Percentiles rank a stretch among this genome's conserved stretches.
phyloP scores from a whole-genome alignment of 495 filamentous ascomycete genomes.

The Aspergillus taichungensis region DNA sequence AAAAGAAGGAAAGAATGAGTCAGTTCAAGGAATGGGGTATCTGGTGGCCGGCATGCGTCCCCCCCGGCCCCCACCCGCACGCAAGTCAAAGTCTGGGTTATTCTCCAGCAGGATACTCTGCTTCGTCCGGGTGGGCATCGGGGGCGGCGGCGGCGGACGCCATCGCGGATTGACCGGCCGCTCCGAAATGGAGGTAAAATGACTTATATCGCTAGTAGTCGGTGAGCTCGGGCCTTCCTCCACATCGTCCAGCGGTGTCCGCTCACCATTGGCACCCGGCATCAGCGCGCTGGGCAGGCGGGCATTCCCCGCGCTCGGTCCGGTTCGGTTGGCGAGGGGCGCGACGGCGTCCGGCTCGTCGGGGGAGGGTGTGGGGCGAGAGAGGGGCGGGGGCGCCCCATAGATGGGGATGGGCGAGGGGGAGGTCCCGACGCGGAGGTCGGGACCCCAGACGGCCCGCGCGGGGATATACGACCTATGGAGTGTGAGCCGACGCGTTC shows the following conservation, averaged over 20 bases:
- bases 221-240: slow-evolving; percentile 62
- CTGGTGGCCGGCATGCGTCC: slow-evolving; percentile 19
- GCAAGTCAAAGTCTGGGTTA: slow-evolving; percentile 68
- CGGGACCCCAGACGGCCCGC: slow-evolving; percentile 37
- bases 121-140: slow-evolving; percentile 29
- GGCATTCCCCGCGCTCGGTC: slow-evolving; percentile 13
- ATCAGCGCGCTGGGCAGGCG: slow-evolving; percentile 25
- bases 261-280: slow-evolving; percentile 32
- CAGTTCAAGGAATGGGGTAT: slow-evolving; percentile 20
- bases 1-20: slow-evolving; percentile 1
- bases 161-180: slow-evolving; percentile 81
- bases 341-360: slow-evolving; percentile 92
- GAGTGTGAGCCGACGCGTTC: slow-evolving; percentile 16
- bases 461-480: slow-evolving; percentile 55
- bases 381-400: slow-evolving; percentile 1
- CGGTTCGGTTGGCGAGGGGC: slow-evolving; percentile 55
- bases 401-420: slow-evolving; percentile 7
- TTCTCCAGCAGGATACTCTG: slow-evolving; percentile 54
- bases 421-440: slow-evolving; percentile 13
- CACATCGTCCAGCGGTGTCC: slow-evolving; percentile 44
- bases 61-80: slow-evolving; percentile 16
- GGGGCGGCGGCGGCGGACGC: slow-evolving; percentile 42
- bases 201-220: slow-evolving; percentile 64
- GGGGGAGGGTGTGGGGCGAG: slow-evolving; percentile 32
- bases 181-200: slow-evolving; percentile 80